These are phyloP conservation scores for Xylariomycetidae sp. DNA, from an alignment of 2,329 filamentous ascomycete species.

Conservation along the genomic window DNA sequence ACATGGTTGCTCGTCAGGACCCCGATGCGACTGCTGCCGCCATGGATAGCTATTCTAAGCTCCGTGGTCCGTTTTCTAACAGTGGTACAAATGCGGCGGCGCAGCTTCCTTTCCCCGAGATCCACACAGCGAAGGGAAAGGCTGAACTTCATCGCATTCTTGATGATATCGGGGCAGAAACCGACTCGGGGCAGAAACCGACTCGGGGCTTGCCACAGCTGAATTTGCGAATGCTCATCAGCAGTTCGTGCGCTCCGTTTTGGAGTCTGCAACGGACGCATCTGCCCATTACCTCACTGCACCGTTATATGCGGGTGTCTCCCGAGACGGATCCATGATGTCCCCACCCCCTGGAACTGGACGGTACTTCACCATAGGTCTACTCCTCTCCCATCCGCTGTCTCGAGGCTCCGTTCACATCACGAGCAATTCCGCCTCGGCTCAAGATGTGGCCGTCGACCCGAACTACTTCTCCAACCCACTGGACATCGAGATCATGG, in stretches of 20 bases:
- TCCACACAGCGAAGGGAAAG: conserved; percentile 18
- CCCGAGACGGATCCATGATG: conserved; percentile 1
- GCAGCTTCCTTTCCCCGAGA: conserved; percentile 16
- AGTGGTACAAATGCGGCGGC: conserved; percentile 15
- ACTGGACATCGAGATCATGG: neutral
- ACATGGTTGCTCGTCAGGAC: conserved; percentile 16
- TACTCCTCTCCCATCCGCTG: conserved; percentile 2
- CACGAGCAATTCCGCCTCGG: neutral
- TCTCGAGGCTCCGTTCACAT: neutral
- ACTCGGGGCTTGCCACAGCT: neutral
- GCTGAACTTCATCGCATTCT: conserved; percentile 28
- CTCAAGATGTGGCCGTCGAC: neutral
- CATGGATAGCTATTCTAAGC: conserved; percentile 17
- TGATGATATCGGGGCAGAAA: neutral
- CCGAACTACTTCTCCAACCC: neutral
- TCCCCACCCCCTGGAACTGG: neutral
- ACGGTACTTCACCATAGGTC: conserved; percentile 3
- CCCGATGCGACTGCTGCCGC: conserved; percentile 11
- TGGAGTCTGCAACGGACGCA: conserved; percentile 4
- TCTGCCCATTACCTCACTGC: conserved; percentile 2
- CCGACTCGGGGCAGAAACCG: neutral
- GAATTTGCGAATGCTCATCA: conserved; percentile 2
- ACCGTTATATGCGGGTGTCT: neutral
- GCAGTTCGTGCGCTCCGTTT: conserved; percentile 6
- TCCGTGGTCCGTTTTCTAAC: conserved; percentile 15